Evolutionary conservation across 371 early-diverging fungal genomes (phyloP), one percentile per base, ranked within the genome.

Genomic region (Spiromyces aspiralis): DNA sequence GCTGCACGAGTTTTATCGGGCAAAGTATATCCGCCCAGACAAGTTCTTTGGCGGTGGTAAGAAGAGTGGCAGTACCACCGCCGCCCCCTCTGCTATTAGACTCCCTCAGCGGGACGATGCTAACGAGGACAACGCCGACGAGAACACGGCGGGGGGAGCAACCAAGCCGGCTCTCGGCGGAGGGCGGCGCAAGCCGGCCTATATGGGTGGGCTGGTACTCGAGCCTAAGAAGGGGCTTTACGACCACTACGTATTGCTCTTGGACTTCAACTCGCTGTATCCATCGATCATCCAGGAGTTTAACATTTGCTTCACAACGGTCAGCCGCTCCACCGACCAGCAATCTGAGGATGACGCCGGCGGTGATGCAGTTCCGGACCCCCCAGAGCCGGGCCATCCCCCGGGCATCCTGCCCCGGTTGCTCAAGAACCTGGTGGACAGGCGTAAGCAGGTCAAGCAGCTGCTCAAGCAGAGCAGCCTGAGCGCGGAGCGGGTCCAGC

Each of bases 201-300:
- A 99, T 59, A 67, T 84, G 13, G 99, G 99, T 51, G 99, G 99
- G 57, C 75, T 99, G 20, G 99, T 99, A 4, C 70, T 99, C 55
- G 97, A 99, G 47, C 99, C 99, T 27, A 88, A 91, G 61, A 84
- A 79, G 53, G 99, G 99, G 0, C 84, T 96, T 52, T 99, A 99
- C 66, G 95, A 98, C 64, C 89, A 86, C 53, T 90, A 79, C 61
- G 91, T 99, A 3, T 65, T 99, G 28, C 70, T 99, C 44, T 73
- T 99, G 43, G 99, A 99, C 77, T 99, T 99, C 78, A 99, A 99
- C 81, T 90, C 91, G 71, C 79, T 99, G 76, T 99, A 99, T 61
- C 99, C 99, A 44, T 97, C 99, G 22, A 99, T 99, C 54, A 99
- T 99, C 59, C 98, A 95, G 67, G 99, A 99, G 71, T 99, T 84